phyloP scores from a whole-genome alignment of 2,329 filamentous ascomycete genomes.

The Botryotinia convoluta region DNA sequence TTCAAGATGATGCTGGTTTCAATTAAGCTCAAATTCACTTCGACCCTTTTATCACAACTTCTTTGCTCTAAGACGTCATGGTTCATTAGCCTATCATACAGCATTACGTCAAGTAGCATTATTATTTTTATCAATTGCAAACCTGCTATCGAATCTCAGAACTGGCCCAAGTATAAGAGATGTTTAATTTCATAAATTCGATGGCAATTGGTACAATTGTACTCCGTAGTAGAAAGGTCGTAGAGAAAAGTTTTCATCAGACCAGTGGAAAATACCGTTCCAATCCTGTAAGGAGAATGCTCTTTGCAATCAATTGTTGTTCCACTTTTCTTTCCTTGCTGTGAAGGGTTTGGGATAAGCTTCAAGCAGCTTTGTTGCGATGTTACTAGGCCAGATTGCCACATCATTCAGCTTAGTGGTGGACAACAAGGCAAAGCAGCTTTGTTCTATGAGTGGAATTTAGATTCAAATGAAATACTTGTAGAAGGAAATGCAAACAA shows the following conservation, averaged over 20 bases:
- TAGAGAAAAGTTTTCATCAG: background rate
- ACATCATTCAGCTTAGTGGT: background rate
- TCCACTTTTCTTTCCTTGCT: background rate
- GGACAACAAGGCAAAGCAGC: background rate
- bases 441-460: too few relatives aligned
- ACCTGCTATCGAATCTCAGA: background rate
- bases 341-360: background rate
- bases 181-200: too few relatives aligned
- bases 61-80: background rate
- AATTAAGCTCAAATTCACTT: background rate
- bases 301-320: background rate
- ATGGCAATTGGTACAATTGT: background rate
- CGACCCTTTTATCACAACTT: background rate
- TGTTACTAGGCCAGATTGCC: background rate
- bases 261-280: background rate
- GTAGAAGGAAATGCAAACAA: background rate
- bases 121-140: background rate
- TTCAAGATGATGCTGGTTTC: background rate
- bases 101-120: background rate
- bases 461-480: too few relatives aligned
- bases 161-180: rapidly evolving
- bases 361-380: background rate
- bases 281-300: background rate
- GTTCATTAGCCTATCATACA: background rate
- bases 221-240: background rate